Evolutionary conservation across 202 grass and related monocot species (phyloP).

Genomic region (Carex arenaria): DNA sequence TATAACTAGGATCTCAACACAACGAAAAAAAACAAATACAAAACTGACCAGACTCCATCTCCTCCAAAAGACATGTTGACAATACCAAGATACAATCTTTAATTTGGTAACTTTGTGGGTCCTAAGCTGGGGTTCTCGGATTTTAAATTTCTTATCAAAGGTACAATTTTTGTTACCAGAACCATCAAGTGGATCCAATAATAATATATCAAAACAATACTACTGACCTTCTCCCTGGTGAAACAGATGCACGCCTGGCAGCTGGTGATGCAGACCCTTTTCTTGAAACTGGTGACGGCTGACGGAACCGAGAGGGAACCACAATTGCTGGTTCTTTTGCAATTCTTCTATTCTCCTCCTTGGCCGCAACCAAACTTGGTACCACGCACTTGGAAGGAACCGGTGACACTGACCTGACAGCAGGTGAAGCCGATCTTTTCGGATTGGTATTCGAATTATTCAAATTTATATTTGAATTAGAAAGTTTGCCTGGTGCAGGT

Average conservation of each 20-base stretch:
- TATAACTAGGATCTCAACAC: neutral
- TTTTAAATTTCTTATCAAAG: neutral
- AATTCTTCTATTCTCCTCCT: constrained; percentile 59
- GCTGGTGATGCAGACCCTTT: constrained; percentile 40
- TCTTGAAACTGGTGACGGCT: constrained; percentile 50
- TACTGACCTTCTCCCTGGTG: constrained; percentile 39
- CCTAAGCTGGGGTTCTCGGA: neutral
- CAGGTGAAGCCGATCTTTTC: constrained; percentile 3
- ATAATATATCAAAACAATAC: neutral
- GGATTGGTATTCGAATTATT: constrained; percentile 8
- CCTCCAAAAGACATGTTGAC: neutral
- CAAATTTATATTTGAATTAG: neutral
- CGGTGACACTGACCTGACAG: constrained; percentile 46
- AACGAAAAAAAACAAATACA: neutral
- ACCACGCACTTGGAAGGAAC: constrained; percentile 73
- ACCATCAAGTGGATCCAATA: neutral
- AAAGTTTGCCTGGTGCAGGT: neutral
- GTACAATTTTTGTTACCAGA: neutral
- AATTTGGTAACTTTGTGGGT: neutral
- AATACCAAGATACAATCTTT: too few species aligned
- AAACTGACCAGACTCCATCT: neutral
- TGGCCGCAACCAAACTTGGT: constrained; percentile 60
- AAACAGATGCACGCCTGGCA: constrained; percentile 47
- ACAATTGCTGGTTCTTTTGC: constrained; percentile 67
- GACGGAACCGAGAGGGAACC: constrained; percentile 69